Evolutionary conservation across 1,284 basidiomycete genomes (phyloP).

Genomic region (Pulchroboletus neoregius): DNA sequence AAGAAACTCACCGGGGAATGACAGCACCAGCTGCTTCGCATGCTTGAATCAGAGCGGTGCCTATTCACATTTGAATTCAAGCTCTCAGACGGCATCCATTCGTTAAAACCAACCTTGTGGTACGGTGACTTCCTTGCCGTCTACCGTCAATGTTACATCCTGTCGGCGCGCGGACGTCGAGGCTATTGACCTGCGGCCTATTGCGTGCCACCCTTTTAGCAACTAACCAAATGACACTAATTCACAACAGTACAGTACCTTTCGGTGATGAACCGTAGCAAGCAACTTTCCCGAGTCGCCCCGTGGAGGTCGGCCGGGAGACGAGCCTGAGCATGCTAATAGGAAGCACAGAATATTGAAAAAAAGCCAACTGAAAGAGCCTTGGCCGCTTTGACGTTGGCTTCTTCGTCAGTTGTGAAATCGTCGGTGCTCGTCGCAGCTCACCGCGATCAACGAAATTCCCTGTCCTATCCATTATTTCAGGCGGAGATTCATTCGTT

Average conservation of each 20-base stretch:
- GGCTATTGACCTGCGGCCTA: slow-evolving; percentile 58
- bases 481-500: slow-evolving; percentile 21
- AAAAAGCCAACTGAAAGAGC: slow-evolving; percentile 18
- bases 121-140: slow-evolving; percentile 92
- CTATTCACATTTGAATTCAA: slow-evolving; percentile 38
- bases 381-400: slow-evolving; percentile 14
- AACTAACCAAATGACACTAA: background rate
- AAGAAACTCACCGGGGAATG: slow-evolving; percentile 61
- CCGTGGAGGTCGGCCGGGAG: slow-evolving; percentile 59
- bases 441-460: slow-evolving; percentile 22
- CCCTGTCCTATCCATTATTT: slow-evolving; percentile 11
- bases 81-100: slow-evolving; percentile 3
- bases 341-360: slow-evolving; percentile 9
- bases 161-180: slow-evolving; percentile 64
- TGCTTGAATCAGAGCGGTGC: slow-evolving; percentile 94
- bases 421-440: slow-evolving; percentile 29
- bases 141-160: slow-evolving; percentile 86
- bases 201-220: slow-evolving; percentile 5
- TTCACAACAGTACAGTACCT: slow-evolving; percentile 34
- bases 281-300: slow-evolving; percentile 60
- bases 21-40: slow-evolving; percentile 83
- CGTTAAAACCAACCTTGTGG: slow-evolving; percentile 65
- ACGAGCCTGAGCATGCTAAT: slow-evolving; percentile 61
- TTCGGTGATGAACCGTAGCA: slow-evolving; percentile 41
- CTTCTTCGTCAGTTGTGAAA: slow-evolving; percentile 16